Conservation (phyloP, 352 stramenopile species). For the Pythium aquatile region DNA sequence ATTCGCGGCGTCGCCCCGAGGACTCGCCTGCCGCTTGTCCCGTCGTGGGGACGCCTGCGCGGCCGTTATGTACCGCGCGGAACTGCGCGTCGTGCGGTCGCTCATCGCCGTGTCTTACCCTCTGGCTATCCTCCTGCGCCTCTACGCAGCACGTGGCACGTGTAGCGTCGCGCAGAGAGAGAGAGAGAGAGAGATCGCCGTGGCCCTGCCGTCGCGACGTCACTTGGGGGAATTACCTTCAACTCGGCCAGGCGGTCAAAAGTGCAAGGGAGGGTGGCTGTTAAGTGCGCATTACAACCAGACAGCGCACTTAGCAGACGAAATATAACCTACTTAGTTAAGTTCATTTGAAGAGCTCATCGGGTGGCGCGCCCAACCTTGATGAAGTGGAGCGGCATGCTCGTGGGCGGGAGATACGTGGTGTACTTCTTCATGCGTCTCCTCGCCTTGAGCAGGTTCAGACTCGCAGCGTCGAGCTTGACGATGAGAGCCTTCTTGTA, state of each 20-base stretch:
- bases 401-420: constrained; percentile 3
- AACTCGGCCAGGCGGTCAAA: constrained; percentile 20
- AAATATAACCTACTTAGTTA: constrained; percentile 9
- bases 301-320: constrained; percentile 19
- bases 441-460: constrained; percentile 26
- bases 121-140: not conserved
- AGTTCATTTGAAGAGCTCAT: not conserved
- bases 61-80: constrained; percentile 13
- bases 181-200: not conserved
- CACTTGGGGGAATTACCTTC: constrained; percentile 19
- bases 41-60: constrained; percentile 11
- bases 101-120: constrained; percentile 11
- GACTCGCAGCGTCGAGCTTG: constrained; percentile 19
- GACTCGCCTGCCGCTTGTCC: constrained; percentile 5
- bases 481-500: constrained; percentile 24
- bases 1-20: constrained; percentile 1
- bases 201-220: not conserved
- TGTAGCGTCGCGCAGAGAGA: not conserved
- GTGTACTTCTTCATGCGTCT: constrained; percentile 23
- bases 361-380: constrained; percentile 14
- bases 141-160: not conserved
- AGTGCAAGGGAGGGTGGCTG: constrained; percentile 1
- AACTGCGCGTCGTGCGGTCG: constrained; percentile 12
- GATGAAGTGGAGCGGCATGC: constrained; percentile 26
- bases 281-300: constrained; percentile 20